Conservation (phyloP, 257 asterid genomes). For the Vinca minor region DNA sequence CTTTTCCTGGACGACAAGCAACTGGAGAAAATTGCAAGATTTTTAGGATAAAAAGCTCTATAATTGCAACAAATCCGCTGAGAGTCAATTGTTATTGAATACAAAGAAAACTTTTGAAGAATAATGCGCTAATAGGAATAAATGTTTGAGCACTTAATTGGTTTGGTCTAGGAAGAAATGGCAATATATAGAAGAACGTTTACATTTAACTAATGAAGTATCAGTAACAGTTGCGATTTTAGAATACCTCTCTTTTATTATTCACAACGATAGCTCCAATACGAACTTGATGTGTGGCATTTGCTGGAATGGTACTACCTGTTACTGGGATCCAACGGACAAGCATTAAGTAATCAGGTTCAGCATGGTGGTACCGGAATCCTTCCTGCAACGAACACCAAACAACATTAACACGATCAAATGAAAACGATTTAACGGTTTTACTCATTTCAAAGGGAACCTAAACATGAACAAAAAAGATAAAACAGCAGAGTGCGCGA, state of each 20-base stretch:
- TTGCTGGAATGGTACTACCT: conserved; percentile 51
- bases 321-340: conserved; percentile 59
- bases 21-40: conserved; percentile 26
- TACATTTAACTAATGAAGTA: background rate
- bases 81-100: background rate
- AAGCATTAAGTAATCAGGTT: conserved; percentile 68
- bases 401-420: too few relatives aligned
- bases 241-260: conserved; percentile 58
- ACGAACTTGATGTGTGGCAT: conserved; percentile 61
- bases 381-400: conserved; percentile 50
- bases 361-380: conserved; percentile 72
- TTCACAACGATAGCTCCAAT: conserved; percentile 66
- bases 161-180: too few relatives aligned
- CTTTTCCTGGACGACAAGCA: conserved; percentile 75
- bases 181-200: too few relatives aligned
- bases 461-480: background rate
- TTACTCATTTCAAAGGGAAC: background rate
- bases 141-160: too few relatives aligned
- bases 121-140: too few relatives aligned
- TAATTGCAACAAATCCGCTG: background rate
- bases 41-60: too few relatives aligned
- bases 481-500: too few relatives aligned
- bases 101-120: too few relatives aligned
- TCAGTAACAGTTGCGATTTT: background rate
- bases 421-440: background rate